A percentile compares a stretch with the other conserved stretches of the same genome.
Evolutionary conservation across 305 asterid genomes (phyloP).

Genomic region (Rubia peregrina): DNA sequence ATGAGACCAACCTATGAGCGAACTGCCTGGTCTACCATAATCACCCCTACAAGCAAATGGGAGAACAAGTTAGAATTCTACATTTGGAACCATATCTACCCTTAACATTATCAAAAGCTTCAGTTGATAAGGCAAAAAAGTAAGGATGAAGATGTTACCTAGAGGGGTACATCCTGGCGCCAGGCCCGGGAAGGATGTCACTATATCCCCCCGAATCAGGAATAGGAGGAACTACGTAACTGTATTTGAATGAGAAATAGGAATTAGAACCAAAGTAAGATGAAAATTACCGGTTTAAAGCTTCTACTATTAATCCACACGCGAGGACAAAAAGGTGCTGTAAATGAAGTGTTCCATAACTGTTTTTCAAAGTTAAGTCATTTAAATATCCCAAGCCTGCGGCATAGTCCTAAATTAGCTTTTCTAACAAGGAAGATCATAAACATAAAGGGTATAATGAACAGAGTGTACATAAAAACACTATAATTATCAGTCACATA

Average conservation of each 20-base stretch:
- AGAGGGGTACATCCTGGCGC: constrained; percentile 69
- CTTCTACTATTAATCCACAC: neutral
- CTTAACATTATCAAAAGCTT: neutral
- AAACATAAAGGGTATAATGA: neutral
- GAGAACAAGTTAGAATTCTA: constrained; percentile 5
- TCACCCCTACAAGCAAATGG: constrained; percentile 41
- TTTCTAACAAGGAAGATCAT: neutral
- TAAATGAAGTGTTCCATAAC: neutral
- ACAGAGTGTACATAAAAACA: neutral
- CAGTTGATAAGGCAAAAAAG: neutral
- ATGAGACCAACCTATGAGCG: constrained; percentile 53
- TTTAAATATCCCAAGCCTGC: neutral
- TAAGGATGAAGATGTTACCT: constrained; percentile 31
- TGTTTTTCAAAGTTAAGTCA: neutral
- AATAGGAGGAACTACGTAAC: constrained; percentile 37
- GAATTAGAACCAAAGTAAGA: neutral
- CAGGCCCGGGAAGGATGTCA: constrained; percentile 72
- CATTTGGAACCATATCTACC: neutral
- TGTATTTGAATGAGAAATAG: constrained; percentile 13
- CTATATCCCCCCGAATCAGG: constrained; percentile 45
- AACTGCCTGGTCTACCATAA: constrained; percentile 50
- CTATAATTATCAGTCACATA: neutral
- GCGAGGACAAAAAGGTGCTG: neutral
- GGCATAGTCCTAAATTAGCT: neutral
- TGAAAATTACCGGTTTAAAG: neutral